These are phyloP conservation scores for Coniochaeta sp. DNA, from an alignment of 2,329 filamentous ascomycete genomes.

Conservation along the genomic window DNA sequence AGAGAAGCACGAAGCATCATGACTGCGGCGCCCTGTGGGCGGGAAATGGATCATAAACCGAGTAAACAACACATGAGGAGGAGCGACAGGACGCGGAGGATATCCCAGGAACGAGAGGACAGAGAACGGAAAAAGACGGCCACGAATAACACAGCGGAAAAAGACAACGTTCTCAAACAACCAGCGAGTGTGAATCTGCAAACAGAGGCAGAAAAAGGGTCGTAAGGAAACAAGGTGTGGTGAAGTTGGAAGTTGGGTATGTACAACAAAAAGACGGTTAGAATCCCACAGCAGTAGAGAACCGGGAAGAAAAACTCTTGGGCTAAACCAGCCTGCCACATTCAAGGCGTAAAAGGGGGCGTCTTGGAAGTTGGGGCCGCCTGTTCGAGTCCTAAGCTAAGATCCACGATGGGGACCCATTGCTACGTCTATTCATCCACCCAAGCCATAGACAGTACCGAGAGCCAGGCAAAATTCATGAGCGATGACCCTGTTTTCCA, in stretches of 20 bases:
- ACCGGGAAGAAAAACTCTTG: slow-evolving; percentile 2
- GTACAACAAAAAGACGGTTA: slow-evolving; percentile 2
- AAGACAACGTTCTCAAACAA: neutral
- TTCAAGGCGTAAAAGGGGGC: slow-evolving; percentile 2
- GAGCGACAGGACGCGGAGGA: slow-evolving; percentile 1
- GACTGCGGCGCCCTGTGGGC: slow-evolving; percentile 10
- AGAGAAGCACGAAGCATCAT: slow-evolving; percentile 20
- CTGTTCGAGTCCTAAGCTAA: slow-evolving; percentile 2
- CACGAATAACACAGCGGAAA: neutral
- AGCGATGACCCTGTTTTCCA: neutral
- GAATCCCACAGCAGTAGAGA: neutral
- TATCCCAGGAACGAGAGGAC: neutral
- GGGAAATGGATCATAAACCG: neutral
- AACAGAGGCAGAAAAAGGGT: neutral
- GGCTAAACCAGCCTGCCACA: neutral
- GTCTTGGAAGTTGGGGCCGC: slow-evolving; percentile 1
- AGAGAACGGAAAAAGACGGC: neutral
- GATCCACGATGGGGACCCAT: slow-evolving; percentile 1
- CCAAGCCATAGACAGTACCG: neutral
- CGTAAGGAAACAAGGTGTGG: neutral
- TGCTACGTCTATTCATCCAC: neutral
- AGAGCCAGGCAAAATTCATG: neutral
- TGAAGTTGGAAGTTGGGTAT: slow-evolving; percentile 3
- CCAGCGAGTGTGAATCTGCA: slow-evolving; percentile 1
- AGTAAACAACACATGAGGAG: slow-evolving; percentile 1